Percentiles rank a stretch among this genome's conserved stretches.
These are phyloP conservation scores for Rhodosporidiobolus odoratus DNA, from an alignment of 768 basidiomycete genomes.

Conservation along the genomic window DNA sequence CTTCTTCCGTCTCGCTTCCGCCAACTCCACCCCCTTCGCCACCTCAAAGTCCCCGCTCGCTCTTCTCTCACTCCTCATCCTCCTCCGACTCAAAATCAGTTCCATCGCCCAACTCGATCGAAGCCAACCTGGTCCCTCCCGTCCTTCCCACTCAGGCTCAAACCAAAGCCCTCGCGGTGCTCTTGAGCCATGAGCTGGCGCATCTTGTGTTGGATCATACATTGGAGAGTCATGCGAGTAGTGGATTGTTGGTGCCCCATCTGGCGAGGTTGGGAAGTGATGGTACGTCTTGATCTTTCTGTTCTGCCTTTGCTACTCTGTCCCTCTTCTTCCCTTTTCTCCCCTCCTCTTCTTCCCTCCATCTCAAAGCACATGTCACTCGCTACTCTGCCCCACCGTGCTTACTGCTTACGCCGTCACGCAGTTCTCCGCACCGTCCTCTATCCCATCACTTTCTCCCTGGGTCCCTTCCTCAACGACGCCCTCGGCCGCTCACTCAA, in stretches of 20 bases:
- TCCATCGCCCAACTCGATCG: slow-evolving; percentile 36
- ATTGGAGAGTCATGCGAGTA: slow-evolving; percentile 36
- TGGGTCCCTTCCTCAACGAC: slow-evolving; percentile 94
- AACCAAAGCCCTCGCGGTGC: slow-evolving; percentile 77
- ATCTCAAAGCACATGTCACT: neutral
- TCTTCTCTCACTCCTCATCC: neutral
- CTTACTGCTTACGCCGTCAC: neutral
- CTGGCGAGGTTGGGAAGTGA: slow-evolving; percentile 35
- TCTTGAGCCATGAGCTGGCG: slow-evolving; percentile 87
- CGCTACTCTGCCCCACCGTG: neutral
- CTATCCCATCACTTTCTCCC: slow-evolving; percentile 45
- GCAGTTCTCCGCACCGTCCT: slow-evolving; percentile 39
- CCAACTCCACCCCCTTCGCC: slow-evolving; percentile 39
- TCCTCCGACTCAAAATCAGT: neutral
- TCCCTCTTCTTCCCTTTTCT: too few species aligned
- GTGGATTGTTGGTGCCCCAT: slow-evolving; percentile 35
- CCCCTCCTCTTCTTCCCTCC: slow-evolving; percentile 37
- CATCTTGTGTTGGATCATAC: slow-evolving; percentile 56
- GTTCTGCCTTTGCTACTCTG: too few species aligned
- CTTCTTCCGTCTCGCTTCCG: slow-evolving; percentile 43
- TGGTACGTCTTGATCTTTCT: slow-evolving; percentile 6
- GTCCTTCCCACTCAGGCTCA: slow-evolving; percentile 66
- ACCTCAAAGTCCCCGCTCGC: slow-evolving; percentile 1
- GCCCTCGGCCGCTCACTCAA: slow-evolving; percentile 76
- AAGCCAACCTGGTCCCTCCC: slow-evolving; percentile 48